Evolutionary conservation across 2,329 filamentous ascomycete species (phyloP).

Genomic region (Keithomyces neogunnii): DNA sequence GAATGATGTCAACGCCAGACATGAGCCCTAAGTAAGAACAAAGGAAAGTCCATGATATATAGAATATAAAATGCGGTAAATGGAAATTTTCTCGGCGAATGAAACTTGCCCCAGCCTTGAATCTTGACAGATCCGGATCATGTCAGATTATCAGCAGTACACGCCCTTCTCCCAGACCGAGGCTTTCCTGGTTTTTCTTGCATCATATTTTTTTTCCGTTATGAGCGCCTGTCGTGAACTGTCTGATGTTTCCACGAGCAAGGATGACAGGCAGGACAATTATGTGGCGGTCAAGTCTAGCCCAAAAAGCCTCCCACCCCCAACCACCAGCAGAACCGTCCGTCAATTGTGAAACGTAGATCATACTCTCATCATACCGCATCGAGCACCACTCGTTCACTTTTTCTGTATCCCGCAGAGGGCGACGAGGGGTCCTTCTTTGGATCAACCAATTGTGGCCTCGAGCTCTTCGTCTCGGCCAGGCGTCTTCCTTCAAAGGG

Average conservation of each 20-base stretch:
- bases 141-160: not conserved
- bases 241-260: not conserved
- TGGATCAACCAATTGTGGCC: conserved; percentile 37
- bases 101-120: not conserved
- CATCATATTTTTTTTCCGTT: not conserved
- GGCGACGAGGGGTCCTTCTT: conserved; percentile 20
- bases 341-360: not conserved
- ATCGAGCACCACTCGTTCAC: conserved; percentile 46
- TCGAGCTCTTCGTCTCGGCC: conserved; percentile 30
- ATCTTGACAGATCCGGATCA: not conserved
- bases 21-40: not conserved
- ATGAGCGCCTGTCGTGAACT: not conserved
- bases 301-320: not conserved
- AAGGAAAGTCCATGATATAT: not conserved
- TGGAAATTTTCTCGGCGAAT: not conserved
- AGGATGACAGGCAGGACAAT: not conserved
- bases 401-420: conserved; percentile 36
- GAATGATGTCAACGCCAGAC: not conserved
- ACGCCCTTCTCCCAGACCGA: too few species aligned
- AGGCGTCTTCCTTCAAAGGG: conserved; percentile 12
- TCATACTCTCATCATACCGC: conserved; percentile 20
- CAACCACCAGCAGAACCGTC: not conserved
- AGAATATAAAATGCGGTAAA: not conserved
- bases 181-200: not conserved
- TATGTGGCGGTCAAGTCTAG: not conserved